A percentile compares a stretch with the other conserved stretches of the same genome.
Evolutionary conservation across 768 basidiomycete genomes (phyloP).

Genomic region (Phanerochaete carnosa): DNA sequence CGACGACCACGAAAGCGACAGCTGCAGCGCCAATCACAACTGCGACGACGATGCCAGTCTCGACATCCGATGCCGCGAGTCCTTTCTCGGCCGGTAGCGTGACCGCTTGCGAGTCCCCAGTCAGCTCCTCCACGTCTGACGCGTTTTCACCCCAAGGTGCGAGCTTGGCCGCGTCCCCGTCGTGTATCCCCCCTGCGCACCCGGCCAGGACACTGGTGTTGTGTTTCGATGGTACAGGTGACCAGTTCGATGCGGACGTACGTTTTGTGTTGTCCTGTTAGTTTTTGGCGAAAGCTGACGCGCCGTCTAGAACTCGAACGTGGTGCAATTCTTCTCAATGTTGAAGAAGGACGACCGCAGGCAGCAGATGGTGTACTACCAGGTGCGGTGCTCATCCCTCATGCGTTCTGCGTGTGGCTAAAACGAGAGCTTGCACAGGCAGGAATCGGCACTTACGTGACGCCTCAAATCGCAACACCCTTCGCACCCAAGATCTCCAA

Average conservation of each 20-base stretch:
- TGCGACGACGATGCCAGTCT: background rate
- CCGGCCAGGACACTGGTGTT: constrained; percentile 41
- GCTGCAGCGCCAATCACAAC: background rate
- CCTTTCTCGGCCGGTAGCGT: background rate
- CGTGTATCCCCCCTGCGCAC: background rate
- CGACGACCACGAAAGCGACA: too few species aligned
- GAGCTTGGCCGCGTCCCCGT: background rate
- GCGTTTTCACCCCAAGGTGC: background rate
- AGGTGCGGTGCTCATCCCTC: constrained; percentile 28
- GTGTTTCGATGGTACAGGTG: constrained; percentile 66
- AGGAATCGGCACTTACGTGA: constrained; percentile 54
- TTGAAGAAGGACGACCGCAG: constrained; percentile 44
- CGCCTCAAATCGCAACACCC: constrained; percentile 62
- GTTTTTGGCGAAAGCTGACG: too few species aligned
- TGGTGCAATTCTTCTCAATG: constrained; percentile 47
- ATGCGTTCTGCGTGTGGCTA: background rate
- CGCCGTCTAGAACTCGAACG: constrained; percentile 39
- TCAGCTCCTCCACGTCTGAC: too few species aligned
- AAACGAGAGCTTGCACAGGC: constrained; percentile 29
- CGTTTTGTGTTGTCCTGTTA: constrained; percentile 11
- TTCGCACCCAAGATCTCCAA: constrained; percentile 51
- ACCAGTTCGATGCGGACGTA: constrained; percentile 67
- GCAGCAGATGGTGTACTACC: constrained; percentile 56
- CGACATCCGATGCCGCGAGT: background rate
- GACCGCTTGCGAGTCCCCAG: too few species aligned